Base-by-base conservation (phyloP, 352 stramenopile species). In the Phytopythium vexans region DNA sequence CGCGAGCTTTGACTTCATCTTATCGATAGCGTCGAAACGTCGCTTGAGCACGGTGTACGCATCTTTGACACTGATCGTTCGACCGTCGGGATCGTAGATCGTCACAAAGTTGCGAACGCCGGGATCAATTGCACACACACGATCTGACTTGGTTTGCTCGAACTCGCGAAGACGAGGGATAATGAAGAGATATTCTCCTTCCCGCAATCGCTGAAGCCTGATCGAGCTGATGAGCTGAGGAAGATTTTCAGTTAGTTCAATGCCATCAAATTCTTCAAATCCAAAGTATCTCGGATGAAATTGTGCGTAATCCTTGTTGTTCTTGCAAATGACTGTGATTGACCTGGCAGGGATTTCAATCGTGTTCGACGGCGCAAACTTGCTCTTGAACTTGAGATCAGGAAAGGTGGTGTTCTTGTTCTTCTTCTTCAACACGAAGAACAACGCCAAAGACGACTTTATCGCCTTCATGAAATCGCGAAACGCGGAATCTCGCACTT, bases 401-500 rank as follows among this genome's bases (percentile, higher is more conserved):
- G 53, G 42, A 21, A 51, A 62, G 0, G 49, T 44, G 4, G 54
- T 49, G n/a, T 58, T 66, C 32, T 62, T 54, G 31, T 44, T 33
- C 16, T 44, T 49, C 11, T 51, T 38, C 48, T 51, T 48, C 32
- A 50, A 38, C 1, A 8, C 11, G 7, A 56, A 57, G 33, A 54
- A 52, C 9, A 52, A 3, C 0, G 16, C 52, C 7, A 55, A 27
- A 3, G 53, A 66, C 3, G 58, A 55, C n/a, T 62, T 54, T 0
- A 58, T 3, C 4, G 42, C 42, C 16, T 62, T 66, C n/a, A 4
- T 52, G 10, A 50, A 66, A 44, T 62, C 58, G 8, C 48, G 49
- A 16, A 38, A 62, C 1, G 41, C 50, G 1, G 41, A 62, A n/a
- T 55, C 15, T 27, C 52, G 33, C 1, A 62, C 54, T 48, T 54